Conservation (phyloP, 257 asterid species). For the Solanum dulcamara region DNA sequence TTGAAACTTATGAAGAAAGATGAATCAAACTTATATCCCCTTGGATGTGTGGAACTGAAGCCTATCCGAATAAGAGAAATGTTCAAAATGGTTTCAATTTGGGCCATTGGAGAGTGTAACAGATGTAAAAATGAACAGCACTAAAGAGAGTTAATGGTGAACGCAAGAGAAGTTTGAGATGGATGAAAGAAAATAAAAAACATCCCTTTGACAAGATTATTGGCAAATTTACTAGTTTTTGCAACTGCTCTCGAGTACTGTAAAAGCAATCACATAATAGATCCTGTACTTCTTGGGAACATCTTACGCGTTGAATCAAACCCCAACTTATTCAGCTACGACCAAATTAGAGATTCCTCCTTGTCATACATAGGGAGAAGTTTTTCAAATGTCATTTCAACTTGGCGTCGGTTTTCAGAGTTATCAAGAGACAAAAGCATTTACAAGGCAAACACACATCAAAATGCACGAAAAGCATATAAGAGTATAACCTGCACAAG, state of each 20-base stretch:
- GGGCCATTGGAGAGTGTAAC: neutral
- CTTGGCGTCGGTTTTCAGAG: neutral
- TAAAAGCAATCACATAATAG: neutral
- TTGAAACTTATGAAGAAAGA: neutral
- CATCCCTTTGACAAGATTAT: neutral
- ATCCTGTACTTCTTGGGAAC: neutral
- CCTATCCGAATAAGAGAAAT: neutral
- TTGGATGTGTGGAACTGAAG: neutral
- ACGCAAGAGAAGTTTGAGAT: neutral
- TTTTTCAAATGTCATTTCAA: neutral
- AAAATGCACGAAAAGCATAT: neutral
- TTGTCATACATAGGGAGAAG: neutral
- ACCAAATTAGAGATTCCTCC: neutral
- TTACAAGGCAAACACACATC: neutral
- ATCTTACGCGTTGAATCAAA: neutral
- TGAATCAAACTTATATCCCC: neutral
- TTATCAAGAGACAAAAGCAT: neutral
- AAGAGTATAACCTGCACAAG: constrained; percentile 29
- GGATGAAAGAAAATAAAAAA: neutral
- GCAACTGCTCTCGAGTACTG: neutral
- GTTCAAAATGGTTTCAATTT: neutral
- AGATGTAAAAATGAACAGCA: neutral
- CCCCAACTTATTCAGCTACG: neutral
- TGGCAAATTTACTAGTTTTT: neutral
- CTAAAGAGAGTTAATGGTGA: neutral